Conservation (phyloP, 352 stramenopile species). For the Hyaloperonospora brassicae region DNA sequence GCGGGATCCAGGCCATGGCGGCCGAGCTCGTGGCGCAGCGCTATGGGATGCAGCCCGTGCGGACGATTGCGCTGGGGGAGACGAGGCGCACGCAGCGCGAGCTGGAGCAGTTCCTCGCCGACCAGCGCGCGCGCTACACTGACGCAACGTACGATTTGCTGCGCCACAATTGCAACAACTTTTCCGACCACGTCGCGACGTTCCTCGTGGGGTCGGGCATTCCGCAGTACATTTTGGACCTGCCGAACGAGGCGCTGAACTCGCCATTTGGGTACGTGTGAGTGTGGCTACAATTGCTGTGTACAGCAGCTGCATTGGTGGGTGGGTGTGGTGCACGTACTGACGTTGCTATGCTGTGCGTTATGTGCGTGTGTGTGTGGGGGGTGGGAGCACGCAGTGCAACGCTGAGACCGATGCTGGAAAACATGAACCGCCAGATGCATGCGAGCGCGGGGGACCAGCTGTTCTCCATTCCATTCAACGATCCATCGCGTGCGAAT, state of each 20-base stretch:
- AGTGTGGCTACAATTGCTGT: background rate
- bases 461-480: conserved; percentile 66
- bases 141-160: conserved; percentile 91
- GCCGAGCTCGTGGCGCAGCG: conserved; percentile 59
- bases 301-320: too few species aligned
- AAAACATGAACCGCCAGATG: conserved; percentile 82
- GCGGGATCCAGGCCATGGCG: conserved; percentile 81
- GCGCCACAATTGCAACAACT: conserved; percentile 96
- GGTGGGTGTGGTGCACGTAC: too few species aligned
- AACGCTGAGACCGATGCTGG: conserved; percentile 73
- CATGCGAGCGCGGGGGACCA: conserved; percentile 34
- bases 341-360: background rate
- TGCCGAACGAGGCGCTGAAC: conserved; percentile 83
- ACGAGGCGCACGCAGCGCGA: conserved; percentile 61
- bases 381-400: conserved; percentile 27
- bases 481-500: conserved; percentile 38
- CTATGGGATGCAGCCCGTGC: conserved; percentile 84
- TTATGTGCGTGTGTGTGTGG: background rate
- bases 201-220: conserved; percentile 87
- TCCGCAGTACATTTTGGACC: conserved; percentile 84
- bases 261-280: conserved; percentile 80
- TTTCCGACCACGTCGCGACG: conserved; percentile 85
- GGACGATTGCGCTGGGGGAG: conserved; percentile 67
- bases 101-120: conserved; percentile 80
- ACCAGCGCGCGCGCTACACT: conserved; percentile 80